phyloP scores from a whole-genome alignment of 129 eudicot species.

The Flaveria robusta region DNA sequence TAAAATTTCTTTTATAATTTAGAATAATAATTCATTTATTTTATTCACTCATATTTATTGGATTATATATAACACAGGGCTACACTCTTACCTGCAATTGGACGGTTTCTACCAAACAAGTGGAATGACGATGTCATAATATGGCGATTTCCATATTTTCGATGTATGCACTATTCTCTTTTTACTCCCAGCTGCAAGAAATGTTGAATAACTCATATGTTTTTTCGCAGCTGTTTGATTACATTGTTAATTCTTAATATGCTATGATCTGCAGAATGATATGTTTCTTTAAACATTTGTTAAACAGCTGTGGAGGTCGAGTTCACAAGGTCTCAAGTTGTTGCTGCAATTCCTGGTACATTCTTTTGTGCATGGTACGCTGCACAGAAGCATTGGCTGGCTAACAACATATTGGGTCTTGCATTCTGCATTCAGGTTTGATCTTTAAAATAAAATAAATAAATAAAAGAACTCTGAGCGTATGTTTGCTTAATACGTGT shows the following conservation, averaged over 20 bases:
- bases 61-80: conserved; percentile 51
- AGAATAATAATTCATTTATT: conserved; percentile 5
- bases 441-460: background rate
- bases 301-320: conserved; percentile 83
- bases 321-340: conserved; percentile 82
- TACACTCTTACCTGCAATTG: conserved; percentile 80
- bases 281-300: conserved; percentile 34
- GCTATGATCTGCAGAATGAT: conserved; percentile 40
- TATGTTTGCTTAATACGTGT: background rate
- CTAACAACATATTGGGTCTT: conserved; percentile 86
- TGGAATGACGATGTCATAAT: conserved; percentile 80
- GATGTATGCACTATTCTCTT: conserved; percentile 50
- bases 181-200: conserved; percentile 14
- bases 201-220: conserved; percentile 8
- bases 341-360: conserved; percentile 92
- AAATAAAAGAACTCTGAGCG: background rate
- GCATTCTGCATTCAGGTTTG: conserved; percentile 96
- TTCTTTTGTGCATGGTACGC: conserved; percentile 98
- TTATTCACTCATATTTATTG: background rate
- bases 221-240: conserved; percentile 30
- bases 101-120: conserved; percentile 65
- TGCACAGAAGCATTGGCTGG: conserved; percentile 94
- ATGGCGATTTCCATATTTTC: conserved; percentile 76
- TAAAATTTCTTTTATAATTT: conserved; percentile 19
- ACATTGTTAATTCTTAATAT: conserved; percentile 9